These are phyloP conservation scores for Drechslerella coelobrocha DNA, from an alignment of 2,329 filamentous ascomycete genomes.

Conservation along the genomic window DNA sequence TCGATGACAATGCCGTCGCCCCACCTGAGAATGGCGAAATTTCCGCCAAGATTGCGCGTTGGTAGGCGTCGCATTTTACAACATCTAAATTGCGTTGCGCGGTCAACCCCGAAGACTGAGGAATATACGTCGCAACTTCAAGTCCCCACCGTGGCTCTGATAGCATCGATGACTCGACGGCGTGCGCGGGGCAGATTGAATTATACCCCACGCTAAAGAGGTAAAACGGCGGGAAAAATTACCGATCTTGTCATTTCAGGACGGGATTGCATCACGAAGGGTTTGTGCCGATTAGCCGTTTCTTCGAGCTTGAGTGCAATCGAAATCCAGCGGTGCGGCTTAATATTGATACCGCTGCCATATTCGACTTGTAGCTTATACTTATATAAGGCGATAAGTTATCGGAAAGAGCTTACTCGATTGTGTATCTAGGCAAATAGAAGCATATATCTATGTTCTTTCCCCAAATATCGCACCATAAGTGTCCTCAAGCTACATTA, in stretches of 20 bases:
- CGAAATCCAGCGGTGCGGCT: slow-evolving; percentile 1
- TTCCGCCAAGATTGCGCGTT: slow-evolving; percentile 47
- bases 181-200: not conserved
- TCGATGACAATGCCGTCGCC: slow-evolving; percentile 1
- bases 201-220: not conserved
- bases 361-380: no score
- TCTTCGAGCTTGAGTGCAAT: not conserved
- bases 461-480: no score
- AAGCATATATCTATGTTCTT: no score
- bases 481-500: no score
- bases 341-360: not conserved
- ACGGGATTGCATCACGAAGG: slow-evolving; percentile 25
- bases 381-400: no score
- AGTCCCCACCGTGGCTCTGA: not conserved
- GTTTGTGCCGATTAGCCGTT: slow-evolving; percentile 25
- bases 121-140: no score
- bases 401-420: no score
- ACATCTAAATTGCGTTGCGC: slow-evolving; percentile 24
- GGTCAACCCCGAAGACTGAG: not conserved
- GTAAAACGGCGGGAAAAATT: not conserved
- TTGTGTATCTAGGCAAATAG: no score
- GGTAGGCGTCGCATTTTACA: slow-evolving; percentile 24
- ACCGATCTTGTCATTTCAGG: slow-evolving; percentile 34
- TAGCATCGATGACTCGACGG: not conserved
- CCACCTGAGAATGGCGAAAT: slow-evolving; percentile 47